Base-by-base conservation (phyloP, 2,329 filamentous ascomycete species). In the Penicillium psychrosexuale region DNA sequence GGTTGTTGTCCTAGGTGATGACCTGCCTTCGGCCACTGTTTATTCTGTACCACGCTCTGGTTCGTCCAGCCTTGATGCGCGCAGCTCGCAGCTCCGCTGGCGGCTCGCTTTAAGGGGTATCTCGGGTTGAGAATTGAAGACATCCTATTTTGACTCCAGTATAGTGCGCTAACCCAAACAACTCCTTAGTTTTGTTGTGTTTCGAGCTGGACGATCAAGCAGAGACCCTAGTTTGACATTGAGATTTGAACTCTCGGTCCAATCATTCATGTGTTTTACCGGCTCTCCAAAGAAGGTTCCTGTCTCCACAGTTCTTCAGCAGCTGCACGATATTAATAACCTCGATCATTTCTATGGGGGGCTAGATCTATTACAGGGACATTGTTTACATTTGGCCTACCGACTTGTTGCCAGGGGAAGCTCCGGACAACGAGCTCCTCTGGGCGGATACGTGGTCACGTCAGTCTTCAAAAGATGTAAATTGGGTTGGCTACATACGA, bases 61-160 rank as follows among this genome's bases (percentile, higher is more conserved):
- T 64, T 64, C 53, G 56, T 51, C 47, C 47, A 50, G 48, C 43
- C 47, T 58, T 60, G 54, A 58, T 56, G 61, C 63, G 56, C 53
- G 51, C 55, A 47, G 55, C 51, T 46, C 48, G 55, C 52, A 39
- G 22, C 39, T 42, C 31, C 15, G 57, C 43, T 52, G 58, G 61
- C 61, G 57, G 58, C 53, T 58, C 58, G 58, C 53, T 46, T 56
- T 49, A 27, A 39, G 47, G 51, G 43, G 47, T 56, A 44, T 30
- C 39, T 34, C 12, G 31, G 30, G 36, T 46, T 30, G 30, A 34
- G 22, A 31, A 15, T 22, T 27, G 44, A 46, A 53, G 40, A 39
- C 38, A 24, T 31, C 42, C 30, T 44, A 31, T 56, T 51, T 43
- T 30, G 40, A 28, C 19, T 22, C 19, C 49, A 49, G 34, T 30